Evolutionary conservation across 306 rosid genomes (phyloP), one percentile per base, ranked within the genome.

Genomic region (Fagus crenata): DNA sequence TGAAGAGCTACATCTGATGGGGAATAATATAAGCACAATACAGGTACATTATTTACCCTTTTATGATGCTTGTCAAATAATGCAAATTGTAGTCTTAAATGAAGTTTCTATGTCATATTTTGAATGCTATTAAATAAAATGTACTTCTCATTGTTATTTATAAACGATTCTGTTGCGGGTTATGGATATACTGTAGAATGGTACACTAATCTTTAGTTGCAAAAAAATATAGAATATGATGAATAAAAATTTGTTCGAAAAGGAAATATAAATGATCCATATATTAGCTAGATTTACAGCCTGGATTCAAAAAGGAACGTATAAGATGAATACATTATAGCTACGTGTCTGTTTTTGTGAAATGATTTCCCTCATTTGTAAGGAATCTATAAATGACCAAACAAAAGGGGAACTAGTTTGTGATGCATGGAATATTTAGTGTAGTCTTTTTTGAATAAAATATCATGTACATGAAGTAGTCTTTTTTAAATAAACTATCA

Each of bases 1-100:
- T 46, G 97, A 92, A 86, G 99, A 95, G 84, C 92, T 92, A 70
- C 97, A 95, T 86, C 89, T 92, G 37, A 83, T 92, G 93, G 92
- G 92, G 63, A 95, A 92, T 85, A 81, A 79, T 55, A 89, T 92
- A 75, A 90, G 97, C 84, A 77, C 77, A 78, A 82, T 92, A 76
- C 67, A 74, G 91, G 98, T 92, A 83, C 42, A 56, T 72, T 84
- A n/a, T 58, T 53, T 74, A 74, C 65, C 18, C 39, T 75, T 84
- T 51, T 72, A 31, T 75, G 39, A 4, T 56, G 70, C 61, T 83
- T 76, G 73, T 31, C 59, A 40, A 75, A 69, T 73, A 61, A 69
- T 51, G 46, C 61, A 49, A 64, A 42, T 36, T 43, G 32, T 77
- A 14, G 77, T 46, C 60, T 43, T 74, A 72, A 32, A 67, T 64